phyloP scores from a whole-genome alignment of 352 stramenopile genomes.

The Phytophthora fragariaefolia region DNA sequence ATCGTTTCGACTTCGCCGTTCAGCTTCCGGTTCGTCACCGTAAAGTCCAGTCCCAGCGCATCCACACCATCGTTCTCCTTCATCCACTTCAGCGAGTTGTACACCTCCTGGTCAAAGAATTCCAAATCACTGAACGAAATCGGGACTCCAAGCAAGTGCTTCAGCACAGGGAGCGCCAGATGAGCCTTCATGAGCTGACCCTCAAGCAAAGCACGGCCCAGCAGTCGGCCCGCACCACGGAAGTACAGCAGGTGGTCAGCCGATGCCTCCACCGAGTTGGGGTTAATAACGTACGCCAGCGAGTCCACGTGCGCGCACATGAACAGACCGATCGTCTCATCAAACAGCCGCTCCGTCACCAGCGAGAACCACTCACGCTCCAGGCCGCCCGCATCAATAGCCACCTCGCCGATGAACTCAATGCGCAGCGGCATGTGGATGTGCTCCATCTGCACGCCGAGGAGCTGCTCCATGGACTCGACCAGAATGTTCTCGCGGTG shows the following conservation, averaged over 20 bases:
- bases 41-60: conserved; percentile 80
- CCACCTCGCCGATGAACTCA: conserved; percentile 90
- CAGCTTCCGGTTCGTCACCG: conserved; percentile 79
- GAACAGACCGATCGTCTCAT: conserved; percentile 89
- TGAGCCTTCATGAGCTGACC: conserved; percentile 92
- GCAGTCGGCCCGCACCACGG: conserved; percentile 93
- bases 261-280: conserved; percentile 81
- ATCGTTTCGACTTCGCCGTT: conserved; percentile 80
- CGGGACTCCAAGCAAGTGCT: conserved; percentile 82
- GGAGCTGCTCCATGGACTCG: conserved; percentile 85
- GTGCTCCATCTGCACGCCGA: conserved; percentile 87
- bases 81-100: conserved; percentile 87
- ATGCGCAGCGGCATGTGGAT: conserved; percentile 90
- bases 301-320: conserved; percentile 86
- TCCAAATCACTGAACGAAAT: conserved; percentile 92
- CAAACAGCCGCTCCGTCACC: conserved; percentile 87
- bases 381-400: conserved; percentile 90
- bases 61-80: conserved; percentile 87
- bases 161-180: conserved; percentile 86
- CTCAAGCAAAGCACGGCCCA: conserved; percentile 97
- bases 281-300: conserved; percentile 83
- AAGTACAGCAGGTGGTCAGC: conserved; percentile 98
- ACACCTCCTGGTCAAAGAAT: conserved; percentile 88
- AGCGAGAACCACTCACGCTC: conserved; percentile 91
- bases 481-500: conserved; percentile 87